Evolutionary conservation across 2,329 filamentous ascomycete genomes (phyloP).

Genomic region (Mycosphaerelloides madeirae): DNA sequence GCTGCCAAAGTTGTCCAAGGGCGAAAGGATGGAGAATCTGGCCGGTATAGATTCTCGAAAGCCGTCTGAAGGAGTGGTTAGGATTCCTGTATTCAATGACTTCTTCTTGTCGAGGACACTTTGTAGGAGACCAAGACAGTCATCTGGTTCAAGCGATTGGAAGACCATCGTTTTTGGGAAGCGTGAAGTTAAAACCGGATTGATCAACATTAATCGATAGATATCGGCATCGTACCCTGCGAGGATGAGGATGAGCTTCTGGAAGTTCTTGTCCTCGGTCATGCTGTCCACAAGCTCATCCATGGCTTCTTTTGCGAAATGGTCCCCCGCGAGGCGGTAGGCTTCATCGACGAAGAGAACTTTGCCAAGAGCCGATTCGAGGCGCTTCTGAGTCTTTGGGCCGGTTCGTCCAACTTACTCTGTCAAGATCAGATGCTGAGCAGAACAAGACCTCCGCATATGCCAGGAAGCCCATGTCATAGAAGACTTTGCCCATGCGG

Average conservation of each 20-base stretch:
- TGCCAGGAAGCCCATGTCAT: conserved; percentile 66
- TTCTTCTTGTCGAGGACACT: conserved; percentile 26
- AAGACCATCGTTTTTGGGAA: conserved; percentile 62
- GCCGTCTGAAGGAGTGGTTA: not conserved
- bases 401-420: conserved; percentile 66
- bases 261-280: conserved; percentile 54
- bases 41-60: conserved; percentile 17
- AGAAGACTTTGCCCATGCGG: conserved; percentile 72
- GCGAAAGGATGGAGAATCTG: conserved; percentile 40
- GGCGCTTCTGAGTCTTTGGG: conserved; percentile 56
- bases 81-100: conserved; percentile 1
- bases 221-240: conserved; percentile 67
- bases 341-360: conserved; percentile 71
- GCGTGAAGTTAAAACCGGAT: conserved; percentile 59
- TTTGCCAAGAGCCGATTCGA: conserved; percentile 60
- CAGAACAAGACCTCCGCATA: conserved; percentile 58
- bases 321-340: conserved; percentile 57
- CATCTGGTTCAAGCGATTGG: conserved; percentile 31
- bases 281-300: conserved; percentile 50
- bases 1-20: conserved; percentile 55
- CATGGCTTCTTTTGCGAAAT: conserved; percentile 53
- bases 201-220: conserved; percentile 56
- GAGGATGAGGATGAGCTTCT: conserved; percentile 62
- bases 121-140: conserved; percentile 37
- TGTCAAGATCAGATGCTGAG: conserved; percentile 65